Evolutionary conservation across 495 filamentous ascomycete species (phyloP).

Genomic region (Annulohypoxylon nitens): DNA sequence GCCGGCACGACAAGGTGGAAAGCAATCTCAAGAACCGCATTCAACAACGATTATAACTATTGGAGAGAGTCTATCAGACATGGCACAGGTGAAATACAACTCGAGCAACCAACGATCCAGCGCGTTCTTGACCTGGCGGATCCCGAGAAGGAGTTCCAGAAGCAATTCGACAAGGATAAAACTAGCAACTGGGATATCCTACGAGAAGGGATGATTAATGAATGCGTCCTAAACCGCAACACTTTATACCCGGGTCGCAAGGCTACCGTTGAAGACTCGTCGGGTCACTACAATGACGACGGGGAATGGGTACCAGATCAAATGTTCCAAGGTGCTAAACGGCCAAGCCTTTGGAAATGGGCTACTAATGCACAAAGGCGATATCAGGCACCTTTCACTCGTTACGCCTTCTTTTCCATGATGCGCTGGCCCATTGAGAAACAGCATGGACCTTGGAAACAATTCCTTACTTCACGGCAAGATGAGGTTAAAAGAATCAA

Average conservation of each 20-base stretch:
- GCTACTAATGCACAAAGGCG: conserved; percentile 47
- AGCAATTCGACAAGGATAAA: not conserved
- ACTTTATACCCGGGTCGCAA: conserved; percentile 46
- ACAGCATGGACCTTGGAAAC: conserved; percentile 16
- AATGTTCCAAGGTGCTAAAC: conserved; percentile 27
- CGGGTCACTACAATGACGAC: conserved; percentile 23
- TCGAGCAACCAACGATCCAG: conserved; percentile 36
- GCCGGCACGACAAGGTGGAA: conserved; percentile 31
- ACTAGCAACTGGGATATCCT: conserved; percentile 10
- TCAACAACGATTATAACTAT: conserved; percentile 19
- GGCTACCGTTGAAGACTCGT: conserved; percentile 37
- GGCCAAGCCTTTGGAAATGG: conserved; percentile 52
- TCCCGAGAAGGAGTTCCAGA: not conserved
- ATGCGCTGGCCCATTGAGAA: conserved; percentile 45
- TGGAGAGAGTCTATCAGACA: conserved; percentile 37
- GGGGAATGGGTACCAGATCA: conserved; percentile 19
- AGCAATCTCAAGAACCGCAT: conserved; percentile 31
- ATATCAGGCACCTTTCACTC: conserved; percentile 46
- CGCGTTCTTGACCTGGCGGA: conserved; percentile 41
- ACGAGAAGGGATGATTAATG: conserved; percentile 50
- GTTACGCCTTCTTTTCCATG: conserved; percentile 46
- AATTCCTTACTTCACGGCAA: conserved; percentile 31
- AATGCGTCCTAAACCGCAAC: conserved; percentile 49
- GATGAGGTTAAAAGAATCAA: conserved; percentile 38
- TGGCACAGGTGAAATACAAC: conserved; percentile 40